Percentiles rank a stretch among this genome's conserved stretches.
Evolutionary conservation across 768 basidiomycete genomes (phyloP).

Genomic region (Rhodotorula graminis): DNA sequence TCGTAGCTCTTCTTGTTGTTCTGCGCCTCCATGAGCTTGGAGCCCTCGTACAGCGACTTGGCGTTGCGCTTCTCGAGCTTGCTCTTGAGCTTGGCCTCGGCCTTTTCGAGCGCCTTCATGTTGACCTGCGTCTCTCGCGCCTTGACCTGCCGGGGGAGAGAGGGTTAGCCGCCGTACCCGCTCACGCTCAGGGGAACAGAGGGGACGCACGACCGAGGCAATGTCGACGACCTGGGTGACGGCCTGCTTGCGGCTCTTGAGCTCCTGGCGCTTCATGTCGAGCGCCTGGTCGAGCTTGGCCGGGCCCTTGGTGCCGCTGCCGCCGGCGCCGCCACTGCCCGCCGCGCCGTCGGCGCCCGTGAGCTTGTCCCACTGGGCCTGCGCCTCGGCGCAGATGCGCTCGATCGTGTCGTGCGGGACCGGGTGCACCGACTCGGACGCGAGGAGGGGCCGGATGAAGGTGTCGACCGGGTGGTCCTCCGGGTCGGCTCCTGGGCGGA

Average conservation of each 20-base stretch:
- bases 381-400: slow-evolving; percentile 25
- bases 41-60: slow-evolving; percentile 88
- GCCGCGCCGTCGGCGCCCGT: slow-evolving; percentile 9
- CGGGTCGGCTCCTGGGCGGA: slow-evolving; percentile 20
- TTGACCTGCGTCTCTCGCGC: slow-evolving; percentile 90
- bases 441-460: slow-evolving; percentile 38
- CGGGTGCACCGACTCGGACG: slow-evolving; percentile 17
- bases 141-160: slow-evolving; percentile 47
- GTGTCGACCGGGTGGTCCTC: slow-evolving; percentile 28
- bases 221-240: slow-evolving; percentile 39
- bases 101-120: slow-evolving; percentile 91
- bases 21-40: slow-evolving; percentile 85
- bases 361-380: slow-evolving; percentile 23
- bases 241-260: slow-evolving; percentile 27
- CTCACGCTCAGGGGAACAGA: too few species aligned
- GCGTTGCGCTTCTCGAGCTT: slow-evolving; percentile 96
- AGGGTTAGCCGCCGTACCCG: too few species aligned
- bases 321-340: background rate
- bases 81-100: slow-evolving; percentile 94
- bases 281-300: slow-evolving; percentile 33
- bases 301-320: slow-evolving; percentile 4
- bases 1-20: slow-evolving; percentile 95
- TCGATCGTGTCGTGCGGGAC: slow-evolving; percentile 25
- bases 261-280: slow-evolving; percentile 35
- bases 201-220: slow-evolving; percentile 32